A percentile compares a stretch with the other conserved stretches of the same genome.
These are phyloP conservation scores for Tolypocladium paradoxum DNA, from an alignment of 2,329 filamentous ascomycete species.

Conservation along the genomic window DNA sequence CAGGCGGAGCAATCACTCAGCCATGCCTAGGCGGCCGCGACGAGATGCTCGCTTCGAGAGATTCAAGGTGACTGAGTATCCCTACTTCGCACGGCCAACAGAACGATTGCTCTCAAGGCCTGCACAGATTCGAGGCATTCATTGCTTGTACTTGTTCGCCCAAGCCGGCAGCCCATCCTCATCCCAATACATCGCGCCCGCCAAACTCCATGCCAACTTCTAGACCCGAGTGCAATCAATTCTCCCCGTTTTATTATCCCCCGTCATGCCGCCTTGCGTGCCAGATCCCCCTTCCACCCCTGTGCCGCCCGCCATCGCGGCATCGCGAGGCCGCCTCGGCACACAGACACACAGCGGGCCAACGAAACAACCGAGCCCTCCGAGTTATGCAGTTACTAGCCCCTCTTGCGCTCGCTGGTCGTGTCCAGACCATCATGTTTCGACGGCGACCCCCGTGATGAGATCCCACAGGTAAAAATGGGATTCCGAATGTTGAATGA, in stretches of 20 bases:
- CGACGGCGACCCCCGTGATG: background rate
- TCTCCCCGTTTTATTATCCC: background rate
- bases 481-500: background rate
- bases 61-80: too few relatives aligned
- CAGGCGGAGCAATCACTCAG: background rate
- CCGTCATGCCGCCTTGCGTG: background rate
- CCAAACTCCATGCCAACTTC: background rate
- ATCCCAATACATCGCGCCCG: background rate
- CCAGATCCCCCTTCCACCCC: background rate
- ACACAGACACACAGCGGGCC: background rate
- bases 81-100: background rate
- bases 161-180: background rate
- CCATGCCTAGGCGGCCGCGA: background rate
- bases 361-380: background rate
- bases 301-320: background rate
- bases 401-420: background rate
- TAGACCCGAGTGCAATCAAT: background rate
- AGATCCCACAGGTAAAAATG: background rate
- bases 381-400: background rate
- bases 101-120: too few relatives aligned
- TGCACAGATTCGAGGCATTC: background rate
- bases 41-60: background rate
- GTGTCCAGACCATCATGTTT: background rate
- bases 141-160: background rate
- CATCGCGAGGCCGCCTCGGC: background rate